Percentiles rank a stretch among this genome's conserved stretches.
Conservation (phyloP, 1,139 yeast species). For the Hansenula lynferdii region DNA sequence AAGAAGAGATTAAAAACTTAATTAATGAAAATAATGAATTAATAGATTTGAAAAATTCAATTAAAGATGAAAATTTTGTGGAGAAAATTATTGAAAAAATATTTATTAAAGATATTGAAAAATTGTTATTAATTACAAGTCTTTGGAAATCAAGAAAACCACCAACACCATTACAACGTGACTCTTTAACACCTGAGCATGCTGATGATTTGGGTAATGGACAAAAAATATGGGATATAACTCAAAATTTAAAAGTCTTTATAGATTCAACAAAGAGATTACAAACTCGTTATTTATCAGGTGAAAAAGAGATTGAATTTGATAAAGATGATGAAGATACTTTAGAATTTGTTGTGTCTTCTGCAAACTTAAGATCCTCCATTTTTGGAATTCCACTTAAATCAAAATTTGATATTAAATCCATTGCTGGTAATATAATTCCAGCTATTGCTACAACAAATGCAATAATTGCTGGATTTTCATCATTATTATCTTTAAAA, state of each 20-base stretch:
- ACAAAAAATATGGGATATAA: slow-evolving; percentile 58
- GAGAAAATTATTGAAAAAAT: slow-evolving; percentile 47
- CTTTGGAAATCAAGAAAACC: slow-evolving; percentile 70
- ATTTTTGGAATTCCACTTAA: slow-evolving; percentile 70
- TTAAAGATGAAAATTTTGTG: slow-evolving; percentile 31
- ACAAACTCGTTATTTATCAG: slow-evolving; percentile 38
- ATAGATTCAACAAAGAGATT: slow-evolving; percentile 44
- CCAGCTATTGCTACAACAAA: slow-evolving; percentile 99
- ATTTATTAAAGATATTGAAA: slow-evolving; percentile 67
- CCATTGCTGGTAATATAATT: slow-evolving; percentile 95
- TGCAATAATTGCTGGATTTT: slow-evolving; percentile 89
- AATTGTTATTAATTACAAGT: slow-evolving; percentile 65
- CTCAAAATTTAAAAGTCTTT: slow-evolving; percentile 63
- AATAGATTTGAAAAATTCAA: slow-evolving; percentile 49
- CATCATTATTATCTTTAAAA: slow-evolving; percentile 66
- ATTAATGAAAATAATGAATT: slow-evolving; percentile 75
- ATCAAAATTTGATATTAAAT: slow-evolving; percentile 82
- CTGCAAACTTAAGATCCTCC: slow-evolving; percentile 76
- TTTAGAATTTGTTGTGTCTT: slow-evolving; percentile 78
- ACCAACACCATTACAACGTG: slow-evolving; percentile 52
- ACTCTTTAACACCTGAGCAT: too few relatives aligned
- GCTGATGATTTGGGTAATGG: slow-evolving; percentile 38
- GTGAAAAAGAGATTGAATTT: slow-evolving; percentile 50
- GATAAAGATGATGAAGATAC: slow-evolving; percentile 97
- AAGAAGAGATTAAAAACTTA: slow-evolving; percentile 64